Base-by-base conservation (phyloP, 805 yeast genomes). In the Lipomyces yamadae region DNA sequence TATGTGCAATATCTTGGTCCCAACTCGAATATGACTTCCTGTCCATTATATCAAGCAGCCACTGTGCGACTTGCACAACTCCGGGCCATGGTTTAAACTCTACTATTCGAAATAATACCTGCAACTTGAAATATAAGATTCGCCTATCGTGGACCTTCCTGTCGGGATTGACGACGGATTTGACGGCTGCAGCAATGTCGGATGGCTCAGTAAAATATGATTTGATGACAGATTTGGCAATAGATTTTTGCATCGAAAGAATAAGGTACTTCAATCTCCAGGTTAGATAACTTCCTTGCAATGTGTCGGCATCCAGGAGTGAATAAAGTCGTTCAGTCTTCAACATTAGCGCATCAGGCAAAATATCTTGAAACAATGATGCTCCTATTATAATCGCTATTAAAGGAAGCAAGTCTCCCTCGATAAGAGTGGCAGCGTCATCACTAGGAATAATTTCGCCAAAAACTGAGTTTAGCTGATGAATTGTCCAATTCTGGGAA, bases 261-360 rank as follows among this genome's bases (percentile, higher is more conserved):
- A 68, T 24, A 11, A 60, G 39, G 34, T 68, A 68, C 13, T 55
- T 57, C 29, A 64, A 58, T 56, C 70, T 33, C 66, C 65, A 68
- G n/a, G 62, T 53, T 2, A 35, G 34, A 33, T 56, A 61, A 11
- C 52, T 24, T 8, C 15, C 18, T 37, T 54, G 54, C 7, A 63
- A 57, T 11, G 54, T 6, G 2, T 34, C 6, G 4, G 56, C 2
- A 5, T 30, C 24, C 15, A 61, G 53, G 8, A 11, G 6, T 13
- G 24, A n/a, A 34, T 56, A 34, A 7, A 61, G 13, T 11, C 3
- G 15, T 11, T 34, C 18, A 13, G 39, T 8, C 29, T 34, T 13
- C 8, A 35, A 8, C 18, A 45, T 13, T 24, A 61, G 13, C 48
- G 37, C 42, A 34, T 8, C n/a, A 13, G 45, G n/a, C 4, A 60